phyloP scores from a whole-genome alignment of 2,329 filamentous ascomycete genomes.

The Exophiala aquamarina region DNA sequence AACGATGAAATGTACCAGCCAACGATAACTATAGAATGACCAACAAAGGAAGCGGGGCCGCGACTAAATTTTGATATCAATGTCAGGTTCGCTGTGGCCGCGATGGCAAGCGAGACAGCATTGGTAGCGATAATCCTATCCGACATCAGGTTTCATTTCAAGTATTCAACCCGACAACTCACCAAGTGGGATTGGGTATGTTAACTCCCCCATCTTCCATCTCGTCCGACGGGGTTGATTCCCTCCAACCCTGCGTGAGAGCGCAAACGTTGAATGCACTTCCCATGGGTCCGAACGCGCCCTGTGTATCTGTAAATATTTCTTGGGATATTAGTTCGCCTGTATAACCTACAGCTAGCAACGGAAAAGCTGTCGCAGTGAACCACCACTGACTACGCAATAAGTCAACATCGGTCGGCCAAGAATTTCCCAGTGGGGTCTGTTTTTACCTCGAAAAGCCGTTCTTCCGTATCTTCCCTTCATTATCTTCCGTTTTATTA shows the following conservation, averaged over 20 bases:
- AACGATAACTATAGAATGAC: conserved; percentile 12
- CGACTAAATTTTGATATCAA: conserved; percentile 11
- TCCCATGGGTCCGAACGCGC: conserved; percentile 40
- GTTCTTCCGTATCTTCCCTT: background rate
- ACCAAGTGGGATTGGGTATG: conserved; percentile 29
- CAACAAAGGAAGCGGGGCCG: conserved; percentile 2
- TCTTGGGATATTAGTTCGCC: background rate
- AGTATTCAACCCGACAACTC: conserved; percentile 58
- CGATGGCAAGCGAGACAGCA: conserved; percentile 7
- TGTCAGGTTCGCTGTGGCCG: conserved; percentile 13
- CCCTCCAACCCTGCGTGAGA: conserved; percentile 13
- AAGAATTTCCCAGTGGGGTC: background rate
- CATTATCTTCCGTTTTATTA: background rate
- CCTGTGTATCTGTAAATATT: conserved; percentile 1
- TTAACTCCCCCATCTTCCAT: conserved; percentile 11
- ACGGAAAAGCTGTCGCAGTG: conserved; percentile 59
- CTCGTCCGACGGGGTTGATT: conserved; percentile 5
- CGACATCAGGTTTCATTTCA: background rate
- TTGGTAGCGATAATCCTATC: conserved; percentile 12
- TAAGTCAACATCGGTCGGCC: background rate
- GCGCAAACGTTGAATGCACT: conserved; percentile 39
- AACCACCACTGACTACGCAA: conserved; percentile 42
- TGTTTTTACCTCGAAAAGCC: background rate
- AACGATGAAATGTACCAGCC: conserved; percentile 16
- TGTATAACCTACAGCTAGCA: conserved; percentile 64